A percentile compares a stretch with the other conserved stretches of the same genome.
phyloP scores from a whole-genome alignment of 495 filamentous ascomycete species.

The Hypoxylon trugodes region DNA sequence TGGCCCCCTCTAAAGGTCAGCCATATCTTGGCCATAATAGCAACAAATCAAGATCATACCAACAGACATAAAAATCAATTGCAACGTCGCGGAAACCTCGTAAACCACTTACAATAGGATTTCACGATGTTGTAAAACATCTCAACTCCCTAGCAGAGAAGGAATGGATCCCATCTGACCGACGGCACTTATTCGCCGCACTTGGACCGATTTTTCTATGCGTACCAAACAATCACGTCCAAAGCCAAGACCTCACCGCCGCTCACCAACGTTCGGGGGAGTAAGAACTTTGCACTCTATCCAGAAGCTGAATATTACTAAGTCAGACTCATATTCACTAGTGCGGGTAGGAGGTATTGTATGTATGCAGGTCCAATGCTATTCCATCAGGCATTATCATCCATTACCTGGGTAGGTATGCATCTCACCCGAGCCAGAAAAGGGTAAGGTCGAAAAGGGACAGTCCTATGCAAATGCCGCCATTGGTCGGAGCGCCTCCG shows the following conservation, averaged over 20 bases:
- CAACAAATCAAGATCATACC: constrained; percentile 9
- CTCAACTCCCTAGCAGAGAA: constrained; percentile 9
- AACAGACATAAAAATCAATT: constrained; percentile 12
- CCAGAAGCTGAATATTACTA: constrained; percentile 14
- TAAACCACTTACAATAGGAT: background rate
- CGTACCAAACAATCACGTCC: constrained; percentile 1
- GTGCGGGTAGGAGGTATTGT: background rate
- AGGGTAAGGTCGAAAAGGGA: background rate
- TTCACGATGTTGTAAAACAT: constrained; percentile 7
- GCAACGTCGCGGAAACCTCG: constrained; percentile 30
- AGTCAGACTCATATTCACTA: constrained; percentile 2
- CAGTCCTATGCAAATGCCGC: no score
- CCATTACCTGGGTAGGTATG: no score
- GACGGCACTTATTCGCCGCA: constrained; percentile 19
- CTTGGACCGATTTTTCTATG: constrained; percentile 6
- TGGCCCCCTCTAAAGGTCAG: constrained; percentile 19
- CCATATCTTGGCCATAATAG: constrained; percentile 12
- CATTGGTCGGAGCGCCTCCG: constrained; percentile 22
- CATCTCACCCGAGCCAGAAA: constrained; percentile 6
- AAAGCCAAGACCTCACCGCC: constrained; percentile 34
- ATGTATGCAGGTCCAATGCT: background rate
- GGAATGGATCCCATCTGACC: constrained; percentile 34
- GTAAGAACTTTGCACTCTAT: background rate
- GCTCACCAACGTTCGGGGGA: constrained; percentile 17
- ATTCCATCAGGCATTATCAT: no score